Conservation (phyloP, 2,329 filamentous ascomycete genomes). For the Cercospora brassicicola region DNA sequence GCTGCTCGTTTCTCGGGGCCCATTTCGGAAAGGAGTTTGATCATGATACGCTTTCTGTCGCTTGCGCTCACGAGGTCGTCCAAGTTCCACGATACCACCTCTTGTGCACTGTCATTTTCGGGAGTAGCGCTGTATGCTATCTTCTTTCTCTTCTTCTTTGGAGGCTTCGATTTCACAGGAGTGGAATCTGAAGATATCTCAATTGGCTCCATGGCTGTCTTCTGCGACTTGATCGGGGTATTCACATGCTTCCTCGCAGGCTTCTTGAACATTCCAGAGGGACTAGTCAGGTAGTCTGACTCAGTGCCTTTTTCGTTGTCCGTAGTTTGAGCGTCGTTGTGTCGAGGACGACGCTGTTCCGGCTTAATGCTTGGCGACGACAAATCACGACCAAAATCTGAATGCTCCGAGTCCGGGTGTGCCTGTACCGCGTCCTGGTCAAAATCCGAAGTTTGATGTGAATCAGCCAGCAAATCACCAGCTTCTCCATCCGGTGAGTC, state of each 20-base stretch:
- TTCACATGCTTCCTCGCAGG: neutral
- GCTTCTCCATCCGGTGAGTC: neutral
- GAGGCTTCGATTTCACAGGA: constrained; percentile 3
- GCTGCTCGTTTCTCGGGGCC: constrained; percentile 17
- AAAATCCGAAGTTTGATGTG: neutral
- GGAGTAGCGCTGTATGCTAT: constrained; percentile 10
- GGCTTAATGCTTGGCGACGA: neutral
- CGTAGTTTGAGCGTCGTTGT: neutral
- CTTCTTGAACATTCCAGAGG: neutral
- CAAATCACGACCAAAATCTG: neutral
- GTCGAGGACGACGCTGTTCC: neutral
- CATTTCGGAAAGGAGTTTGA: constrained; percentile 44
- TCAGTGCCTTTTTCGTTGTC: constrained; percentile 5
- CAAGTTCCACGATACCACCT: constrained; percentile 23
- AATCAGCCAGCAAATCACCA: neutral
- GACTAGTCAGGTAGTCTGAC: constrained; percentile 4
- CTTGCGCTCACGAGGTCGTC: constrained; percentile 13
- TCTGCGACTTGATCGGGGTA: constrained; percentile 9
- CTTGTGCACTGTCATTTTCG: constrained; percentile 9
- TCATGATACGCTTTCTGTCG: constrained; percentile 48
- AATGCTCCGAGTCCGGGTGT: neutral
- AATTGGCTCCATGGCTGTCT: constrained; percentile 6
- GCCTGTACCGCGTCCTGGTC: neutral
- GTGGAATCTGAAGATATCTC: constrained; percentile 26
- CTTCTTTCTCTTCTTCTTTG: constrained; percentile 11